Evolutionary conservation across 129 eudicot genomes (phyloP).

Genomic region (Apium graveolens): DNA sequence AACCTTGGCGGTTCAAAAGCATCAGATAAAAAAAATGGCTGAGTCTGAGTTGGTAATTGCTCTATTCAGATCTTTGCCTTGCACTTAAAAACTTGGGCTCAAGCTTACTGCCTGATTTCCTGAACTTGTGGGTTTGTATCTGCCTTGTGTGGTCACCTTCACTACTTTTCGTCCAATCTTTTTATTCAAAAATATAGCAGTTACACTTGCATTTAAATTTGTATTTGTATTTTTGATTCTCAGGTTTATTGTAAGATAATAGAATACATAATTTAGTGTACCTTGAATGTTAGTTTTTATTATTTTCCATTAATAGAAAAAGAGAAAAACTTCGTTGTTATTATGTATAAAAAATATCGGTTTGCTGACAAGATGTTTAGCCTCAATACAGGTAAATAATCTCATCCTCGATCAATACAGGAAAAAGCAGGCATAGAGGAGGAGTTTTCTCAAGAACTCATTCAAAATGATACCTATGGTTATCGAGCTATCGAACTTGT

Average conservation of each 20-base stretch:
- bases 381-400: no score
- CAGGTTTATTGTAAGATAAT: background rate
- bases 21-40: slow-evolving; percentile 45
- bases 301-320: background rate
- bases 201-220: background rate
- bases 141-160: background rate
- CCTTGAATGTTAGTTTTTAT: background rate
- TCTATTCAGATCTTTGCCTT: background rate
- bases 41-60: slow-evolving; percentile 1
- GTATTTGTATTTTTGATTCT: background rate
- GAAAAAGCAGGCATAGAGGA: no score
- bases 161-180: background rate
- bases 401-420: no score
- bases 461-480: no score
- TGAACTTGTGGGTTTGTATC: background rate
- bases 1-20: slow-evolving; percentile 61
- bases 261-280: background rate
- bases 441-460: no score
- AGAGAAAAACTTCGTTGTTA: background rate
- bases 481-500: no score
- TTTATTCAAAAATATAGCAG: background rate
- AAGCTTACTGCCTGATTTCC: background rate
- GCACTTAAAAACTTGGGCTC: background rate
- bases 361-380: no score
- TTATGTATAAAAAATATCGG: no score